Evolutionary conservation across 2,329 filamentous ascomycete species (phyloP).

Genomic region (Colletotrichum sp.): DNA sequence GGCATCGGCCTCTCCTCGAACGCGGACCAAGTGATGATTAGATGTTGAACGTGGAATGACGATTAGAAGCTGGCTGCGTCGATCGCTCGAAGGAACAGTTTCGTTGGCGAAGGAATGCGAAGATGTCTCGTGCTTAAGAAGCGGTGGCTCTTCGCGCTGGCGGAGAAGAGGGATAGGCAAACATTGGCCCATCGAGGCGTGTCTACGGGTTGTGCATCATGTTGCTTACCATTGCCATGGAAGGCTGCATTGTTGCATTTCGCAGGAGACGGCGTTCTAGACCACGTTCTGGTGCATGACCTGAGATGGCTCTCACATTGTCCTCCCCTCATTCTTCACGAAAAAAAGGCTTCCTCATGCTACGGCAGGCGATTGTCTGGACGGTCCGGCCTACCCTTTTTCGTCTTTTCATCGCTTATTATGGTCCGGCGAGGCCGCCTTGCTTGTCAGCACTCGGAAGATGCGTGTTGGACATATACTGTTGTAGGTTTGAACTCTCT

Average conservation of each 20-base stretch:
- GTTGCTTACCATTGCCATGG: slow-evolving; percentile 15
- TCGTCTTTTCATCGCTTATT: slow-evolving; percentile 19
- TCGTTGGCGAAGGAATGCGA: slow-evolving; percentile 22
- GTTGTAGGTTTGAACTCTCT: neutral
- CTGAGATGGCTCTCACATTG: slow-evolving; percentile 52
- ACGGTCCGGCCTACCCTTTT: slow-evolving; percentile 4
- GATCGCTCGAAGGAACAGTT: slow-evolving; percentile 26
- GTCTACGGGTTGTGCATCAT: neutral
- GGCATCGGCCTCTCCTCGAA: slow-evolving; percentile 4
- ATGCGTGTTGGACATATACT: slow-evolving; percentile 4
- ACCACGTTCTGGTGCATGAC: slow-evolving; percentile 57
- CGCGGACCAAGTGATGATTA: slow-evolving; percentile 16
- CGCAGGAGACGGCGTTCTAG: slow-evolving; percentile 46
- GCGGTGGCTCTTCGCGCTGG: neutral
- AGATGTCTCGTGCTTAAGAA: neutral
- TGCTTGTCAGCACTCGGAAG: slow-evolving; percentile 9
- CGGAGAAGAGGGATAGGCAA: neutral
- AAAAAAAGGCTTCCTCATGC: slow-evolving; percentile 11
- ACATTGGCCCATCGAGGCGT: neutral
- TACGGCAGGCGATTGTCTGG: slow-evolving; percentile 5
- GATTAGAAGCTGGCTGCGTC: slow-evolving; percentile 16
- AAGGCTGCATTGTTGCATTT: slow-evolving; percentile 39
- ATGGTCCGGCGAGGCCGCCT: slow-evolving; percentile 1
- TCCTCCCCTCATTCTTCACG: slow-evolving; percentile 25
- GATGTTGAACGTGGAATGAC: slow-evolving; percentile 26